phyloP scores from a whole-genome alignment of 305 asterid species.

The Fraxinus floribunda region DNA sequence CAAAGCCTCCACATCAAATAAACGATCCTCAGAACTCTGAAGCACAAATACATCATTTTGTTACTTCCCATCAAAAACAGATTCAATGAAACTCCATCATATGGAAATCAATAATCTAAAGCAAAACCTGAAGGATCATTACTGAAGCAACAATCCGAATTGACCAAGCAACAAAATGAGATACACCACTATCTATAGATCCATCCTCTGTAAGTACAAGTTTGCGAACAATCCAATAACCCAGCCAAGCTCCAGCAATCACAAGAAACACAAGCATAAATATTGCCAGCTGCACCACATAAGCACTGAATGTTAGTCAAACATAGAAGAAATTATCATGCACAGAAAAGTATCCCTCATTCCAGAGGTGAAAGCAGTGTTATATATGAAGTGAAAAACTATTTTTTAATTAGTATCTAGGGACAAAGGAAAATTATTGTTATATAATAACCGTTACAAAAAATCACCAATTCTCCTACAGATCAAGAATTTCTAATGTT shows the following conservation, averaged over 20 bases:
- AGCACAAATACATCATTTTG: slow-evolving; percentile 24
- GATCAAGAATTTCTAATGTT: neutral
- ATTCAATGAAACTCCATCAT: neutral
- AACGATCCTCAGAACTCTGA: slow-evolving; percentile 78
- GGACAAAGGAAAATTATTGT: neutral
- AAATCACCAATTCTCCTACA: neutral
- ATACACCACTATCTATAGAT: slow-evolving; percentile 62
- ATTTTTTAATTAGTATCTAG: neutral
- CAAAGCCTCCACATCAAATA: slow-evolving; percentile 71
- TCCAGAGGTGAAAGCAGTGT: slow-evolving; percentile 11
- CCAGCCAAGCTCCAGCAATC: slow-evolving; percentile 88
- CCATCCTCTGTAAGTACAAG: slow-evolving; percentile 82
- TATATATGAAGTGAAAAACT: slow-evolving; percentile 1
- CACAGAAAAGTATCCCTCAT: neutral
- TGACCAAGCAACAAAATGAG: slow-evolving; percentile 80
- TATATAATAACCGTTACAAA: neutral
- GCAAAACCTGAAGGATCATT: slow-evolving; percentile 79
- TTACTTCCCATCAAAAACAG: slow-evolving; percentile 13
- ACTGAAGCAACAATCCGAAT: slow-evolving; percentile 66
- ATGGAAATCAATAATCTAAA: slow-evolving; percentile 18
- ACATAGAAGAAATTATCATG: neutral
- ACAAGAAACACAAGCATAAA: slow-evolving; percentile 62
- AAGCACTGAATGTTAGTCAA: slow-evolving; percentile 20
- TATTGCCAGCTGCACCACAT: slow-evolving; percentile 55
- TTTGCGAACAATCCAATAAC: slow-evolving; percentile 90